Evolutionary conservation across 352 stramenopile genomes (phyloP).

Genomic region (Plasmopara viticola): DNA sequence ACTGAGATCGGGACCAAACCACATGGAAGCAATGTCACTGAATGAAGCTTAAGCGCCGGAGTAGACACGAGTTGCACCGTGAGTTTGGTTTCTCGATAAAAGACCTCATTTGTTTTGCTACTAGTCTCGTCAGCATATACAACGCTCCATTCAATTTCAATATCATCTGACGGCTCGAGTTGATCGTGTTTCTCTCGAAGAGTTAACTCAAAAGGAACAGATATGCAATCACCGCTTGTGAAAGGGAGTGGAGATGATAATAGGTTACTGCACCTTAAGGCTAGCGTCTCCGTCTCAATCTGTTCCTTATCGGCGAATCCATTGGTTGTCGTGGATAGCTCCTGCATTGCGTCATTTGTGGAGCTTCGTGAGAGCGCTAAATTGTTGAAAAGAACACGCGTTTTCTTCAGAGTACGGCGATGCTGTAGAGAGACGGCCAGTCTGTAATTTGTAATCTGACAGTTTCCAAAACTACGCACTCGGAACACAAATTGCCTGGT

Average conservation of each 20-base stretch:
- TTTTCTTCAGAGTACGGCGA: conserved; percentile 23
- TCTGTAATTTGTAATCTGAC: conserved; percentile 34
- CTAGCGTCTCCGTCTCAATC: conserved; percentile 16
- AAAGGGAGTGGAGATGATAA: conserved; percentile 24
- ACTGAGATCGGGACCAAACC: conserved; percentile 17
- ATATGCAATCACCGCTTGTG: conserved; percentile 25
- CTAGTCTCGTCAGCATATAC: conserved; percentile 38
- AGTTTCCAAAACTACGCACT: conserved; percentile 43
- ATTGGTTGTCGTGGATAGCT: not conserved
- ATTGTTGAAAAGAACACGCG: conserved; percentile 43
- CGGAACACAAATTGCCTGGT: conserved; percentile 50
- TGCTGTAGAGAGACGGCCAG: conserved; percentile 31
- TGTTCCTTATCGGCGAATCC: not conserved
- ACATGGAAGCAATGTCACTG: conserved; percentile 32
- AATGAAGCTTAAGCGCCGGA: conserved; percentile 40
- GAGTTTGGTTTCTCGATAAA: conserved; percentile 53
- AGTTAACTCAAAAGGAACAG: conserved; percentile 34
- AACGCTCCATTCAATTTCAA: conserved; percentile 58
- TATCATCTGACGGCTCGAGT: conserved; percentile 22
- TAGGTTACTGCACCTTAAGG: conserved; percentile 18
- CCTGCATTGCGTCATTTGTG: not conserved
- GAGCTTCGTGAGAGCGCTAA: conserved; percentile 8
- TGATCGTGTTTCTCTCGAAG: conserved; percentile 18
- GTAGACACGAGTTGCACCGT: conserved; percentile 40
- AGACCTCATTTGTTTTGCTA: conserved; percentile 12